Evolutionary conservation across 805 yeast species (phyloP).

Genomic region (Saturnispora diversa): DNA sequence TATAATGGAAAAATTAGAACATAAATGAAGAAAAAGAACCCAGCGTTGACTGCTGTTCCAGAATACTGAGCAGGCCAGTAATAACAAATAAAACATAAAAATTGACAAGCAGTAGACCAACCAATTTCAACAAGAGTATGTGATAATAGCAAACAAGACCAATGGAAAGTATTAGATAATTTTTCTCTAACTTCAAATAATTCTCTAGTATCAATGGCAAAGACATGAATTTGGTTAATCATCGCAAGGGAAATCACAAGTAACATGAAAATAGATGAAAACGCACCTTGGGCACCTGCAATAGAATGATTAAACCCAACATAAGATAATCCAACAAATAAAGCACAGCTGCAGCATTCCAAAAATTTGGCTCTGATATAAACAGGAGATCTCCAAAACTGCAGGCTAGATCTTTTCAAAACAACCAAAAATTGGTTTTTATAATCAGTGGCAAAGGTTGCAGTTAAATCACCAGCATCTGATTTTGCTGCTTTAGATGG

Average conservation of each 20-base stretch:
- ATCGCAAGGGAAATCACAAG: slow-evolving; percentile 53
- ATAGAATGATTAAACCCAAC: slow-evolving; percentile 45
- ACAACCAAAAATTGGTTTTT: slow-evolving; percentile 31
- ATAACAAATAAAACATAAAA: slow-evolving; percentile 38
- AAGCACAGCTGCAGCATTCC: slow-evolving; percentile 35
- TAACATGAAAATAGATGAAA: slow-evolving; percentile 46
- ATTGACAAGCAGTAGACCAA: slow-evolving; percentile 43
- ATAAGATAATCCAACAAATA: slow-evolving; percentile 51
- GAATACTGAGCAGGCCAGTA: slow-evolving; percentile 32
- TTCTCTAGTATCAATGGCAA: slow-evolving; percentile 49
- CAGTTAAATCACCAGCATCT: slow-evolving; percentile 22
- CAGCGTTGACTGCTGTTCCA: slow-evolving; percentile 36
- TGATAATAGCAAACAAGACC: slow-evolving; percentile 50
- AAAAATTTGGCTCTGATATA: slow-evolving; percentile 44
- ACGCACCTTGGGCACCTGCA: slow-evolving; percentile 50
- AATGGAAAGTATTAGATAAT: slow-evolving; percentile 62
- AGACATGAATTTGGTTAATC: slow-evolving; percentile 57
- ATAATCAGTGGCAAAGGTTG: slow-evolving; percentile 40
- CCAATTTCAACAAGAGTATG: slow-evolving; percentile 53
- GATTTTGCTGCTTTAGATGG: slow-evolving; percentile 21
- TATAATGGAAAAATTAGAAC: slow-evolving; percentile 38
- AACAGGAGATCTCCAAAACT: slow-evolving; percentile 44
- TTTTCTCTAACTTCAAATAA: slow-evolving; percentile 63
- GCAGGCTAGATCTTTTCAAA: slow-evolving; percentile 32
- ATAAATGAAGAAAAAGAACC: slow-evolving; percentile 34